A percentile compares a stretch with the other conserved stretches of the same genome.
These are phyloP conservation scores for Pleurotus tuoliensis DNA, from an alignment of 768 basidiomycete species.

Conservation along the genomic window DNA sequence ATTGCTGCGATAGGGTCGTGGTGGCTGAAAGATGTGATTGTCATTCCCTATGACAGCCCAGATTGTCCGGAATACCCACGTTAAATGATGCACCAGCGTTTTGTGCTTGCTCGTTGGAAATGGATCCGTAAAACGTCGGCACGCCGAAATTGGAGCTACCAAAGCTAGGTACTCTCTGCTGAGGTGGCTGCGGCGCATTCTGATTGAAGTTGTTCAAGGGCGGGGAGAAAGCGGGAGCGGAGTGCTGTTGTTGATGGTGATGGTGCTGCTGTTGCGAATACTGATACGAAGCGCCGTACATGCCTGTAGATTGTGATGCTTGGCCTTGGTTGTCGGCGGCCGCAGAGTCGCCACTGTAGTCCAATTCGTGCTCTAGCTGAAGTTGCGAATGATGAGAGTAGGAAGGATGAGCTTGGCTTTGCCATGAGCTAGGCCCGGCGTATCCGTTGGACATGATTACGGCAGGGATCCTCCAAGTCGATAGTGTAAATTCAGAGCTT, in stretches of 20 bases:
- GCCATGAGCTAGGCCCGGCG: constrained; percentile 20
- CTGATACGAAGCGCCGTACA: constrained; percentile 13
- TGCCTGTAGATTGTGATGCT: constrained; percentile 10
- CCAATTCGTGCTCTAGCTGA: constrained; percentile 35
- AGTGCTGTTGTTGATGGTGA: neutral
- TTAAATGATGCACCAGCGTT: neutral
- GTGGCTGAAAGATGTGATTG: neutral
- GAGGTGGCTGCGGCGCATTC: neutral
- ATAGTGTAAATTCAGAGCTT: neutral
- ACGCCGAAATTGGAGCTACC: neutral
- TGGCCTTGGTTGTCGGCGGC: constrained; percentile 8
- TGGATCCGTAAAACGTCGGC: neutral
- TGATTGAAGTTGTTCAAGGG: constrained; percentile 7
- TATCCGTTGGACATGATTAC: constrained; percentile 21
- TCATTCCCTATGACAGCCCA: no score
- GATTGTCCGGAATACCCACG: neutral
- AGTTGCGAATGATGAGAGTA: constrained; percentile 22
- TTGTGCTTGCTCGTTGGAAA: neutral
- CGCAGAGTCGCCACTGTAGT: constrained; percentile 10
- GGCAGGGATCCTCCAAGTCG: neutral
- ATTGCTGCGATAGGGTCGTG: neutral
- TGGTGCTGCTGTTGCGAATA: constrained; percentile 10
- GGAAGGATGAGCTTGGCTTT: constrained; percentile 19
- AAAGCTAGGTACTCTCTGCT: neutral
- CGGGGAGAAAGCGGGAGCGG: constrained; percentile 17